Evolutionary conservation across 768 basidiomycete genomes (phyloP), one percentile per base, ranked within the genome.

Genomic region (Pleurotus cornucopiae): DNA sequence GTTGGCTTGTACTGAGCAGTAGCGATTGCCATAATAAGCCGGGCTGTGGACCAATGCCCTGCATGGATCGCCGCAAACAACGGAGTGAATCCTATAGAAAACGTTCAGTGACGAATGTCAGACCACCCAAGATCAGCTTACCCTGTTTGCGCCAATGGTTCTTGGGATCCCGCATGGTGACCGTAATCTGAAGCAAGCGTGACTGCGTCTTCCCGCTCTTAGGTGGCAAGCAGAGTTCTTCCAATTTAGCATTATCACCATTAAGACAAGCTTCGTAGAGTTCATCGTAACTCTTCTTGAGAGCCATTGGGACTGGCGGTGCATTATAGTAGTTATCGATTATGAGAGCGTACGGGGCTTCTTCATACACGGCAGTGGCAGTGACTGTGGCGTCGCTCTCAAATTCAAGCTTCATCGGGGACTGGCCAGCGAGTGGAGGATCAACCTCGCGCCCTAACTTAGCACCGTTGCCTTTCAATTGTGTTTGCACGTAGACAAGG

Each of bases 21-120:
- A 4, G 81, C 76, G 58, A 85, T 83, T 1, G 80, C 78, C 20
- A 85, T 62, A n/a, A 87, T 73, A 5, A 85, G 67, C n/a, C 75
- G 77, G 0, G 82, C 84, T 0, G 83, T 81, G 4, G 74, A 70
- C 83, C 84, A 87, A 16, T 72, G 76, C 6, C 80, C 73, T 12
- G 73, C 75, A 23, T 65, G 64, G 11, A 83, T 58, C 0, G 83
- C 83, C 16, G 80, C 76, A 53, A 68, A 76, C 7, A 84, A 69
- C 0, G 83, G 80, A 0, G 78, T 80, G 40, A 69, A 70, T 14
- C 78, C 81, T 80, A 43, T 14, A 54, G 47, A 14, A 18, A 43
- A n/a, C 13, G 6, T 2, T 54, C 39, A 38, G 55, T 26, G 14
- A 6, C 57, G 34, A 11, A n/a, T 13, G 2, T 11, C 2, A 37